Conservation (phyloP, 2,329 filamentous ascomycete species). For the Ophiostoma novo-ulmi region DNA sequence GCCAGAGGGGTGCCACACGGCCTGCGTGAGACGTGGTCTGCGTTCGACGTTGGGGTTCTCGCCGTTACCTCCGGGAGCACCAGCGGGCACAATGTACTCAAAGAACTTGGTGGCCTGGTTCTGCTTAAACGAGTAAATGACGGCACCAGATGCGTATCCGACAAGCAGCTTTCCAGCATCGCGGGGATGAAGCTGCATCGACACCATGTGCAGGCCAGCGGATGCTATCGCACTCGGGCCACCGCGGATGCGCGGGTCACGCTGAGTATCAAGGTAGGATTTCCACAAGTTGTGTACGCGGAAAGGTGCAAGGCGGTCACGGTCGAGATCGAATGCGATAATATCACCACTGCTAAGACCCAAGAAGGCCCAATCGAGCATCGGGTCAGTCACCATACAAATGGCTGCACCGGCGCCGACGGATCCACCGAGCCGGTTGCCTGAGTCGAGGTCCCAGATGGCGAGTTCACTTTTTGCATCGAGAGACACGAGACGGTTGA, state of each 20-base stretch:
- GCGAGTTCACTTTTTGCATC: slow-evolving; percentile 81
- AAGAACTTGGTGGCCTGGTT: slow-evolving; percentile 73
- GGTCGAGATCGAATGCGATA: slow-evolving; percentile 87
- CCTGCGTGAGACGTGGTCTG: slow-evolving; percentile 71
- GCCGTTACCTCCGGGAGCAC: slow-evolving; percentile 78
- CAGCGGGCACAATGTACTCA: slow-evolving; percentile 72
- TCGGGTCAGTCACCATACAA: slow-evolving; percentile 74
- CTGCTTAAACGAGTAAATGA: slow-evolving; percentile 92
- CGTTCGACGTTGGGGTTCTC: slow-evolving; percentile 57
- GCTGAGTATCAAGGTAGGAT: neutral
- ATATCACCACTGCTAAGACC: slow-evolving; percentile 79
- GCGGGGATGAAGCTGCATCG: slow-evolving; percentile 78
- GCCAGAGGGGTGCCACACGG: slow-evolving; percentile 90
- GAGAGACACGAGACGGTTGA: slow-evolving; percentile 76
- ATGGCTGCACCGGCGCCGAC: slow-evolving; percentile 72
- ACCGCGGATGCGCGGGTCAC: slow-evolving; percentile 1
- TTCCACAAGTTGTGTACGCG: slow-evolving; percentile 84
- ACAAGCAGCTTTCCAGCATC: slow-evolving; percentile 90
- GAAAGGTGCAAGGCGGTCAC: slow-evolving; percentile 68
- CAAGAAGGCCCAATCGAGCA: slow-evolving; percentile 87
- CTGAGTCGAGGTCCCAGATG: slow-evolving; percentile 74
- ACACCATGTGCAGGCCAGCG: slow-evolving; percentile 55
- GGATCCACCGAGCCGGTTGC: slow-evolving; percentile 61
- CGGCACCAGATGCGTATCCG: slow-evolving; percentile 82
- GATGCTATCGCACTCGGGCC: neutral